Conservation (phyloP, 1,284 basidiomycete genomes). For the Apiotrichum akiyoshidainum region DNA sequence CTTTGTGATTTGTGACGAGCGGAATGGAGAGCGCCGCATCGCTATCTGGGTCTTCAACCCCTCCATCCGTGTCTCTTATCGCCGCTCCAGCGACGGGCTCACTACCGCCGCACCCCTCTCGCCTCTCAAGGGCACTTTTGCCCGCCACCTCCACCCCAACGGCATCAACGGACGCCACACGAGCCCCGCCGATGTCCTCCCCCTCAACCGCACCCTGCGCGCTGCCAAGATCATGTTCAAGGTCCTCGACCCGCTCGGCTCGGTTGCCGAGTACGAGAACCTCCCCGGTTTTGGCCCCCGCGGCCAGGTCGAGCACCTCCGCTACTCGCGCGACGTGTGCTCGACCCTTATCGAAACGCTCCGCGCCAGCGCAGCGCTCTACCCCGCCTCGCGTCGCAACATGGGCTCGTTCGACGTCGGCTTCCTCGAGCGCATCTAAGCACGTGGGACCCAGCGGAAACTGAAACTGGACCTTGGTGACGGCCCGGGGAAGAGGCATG, state of each 20-base stretch:
- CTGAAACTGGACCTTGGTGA: too few relatives aligned
- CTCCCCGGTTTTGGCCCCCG: conserved; percentile 10
- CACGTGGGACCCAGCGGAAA: too few relatives aligned
- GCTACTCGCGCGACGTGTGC: conserved; percentile 36
- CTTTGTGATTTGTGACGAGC: conserved; percentile 78
- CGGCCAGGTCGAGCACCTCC: conserved; percentile 35
- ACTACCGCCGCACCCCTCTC: neutral
- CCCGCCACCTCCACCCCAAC: conserved; percentile 1
- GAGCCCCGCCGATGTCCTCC: conserved; percentile 7
- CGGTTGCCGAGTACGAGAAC: conserved; percentile 7
- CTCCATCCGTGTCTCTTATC: conserved; percentile 69
- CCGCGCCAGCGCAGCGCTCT: conserved; percentile 30
- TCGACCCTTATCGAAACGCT: conserved; percentile 28
- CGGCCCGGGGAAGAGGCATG: too few relatives aligned
- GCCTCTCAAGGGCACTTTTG: conserved; percentile 2
- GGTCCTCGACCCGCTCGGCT: conserved; percentile 18
- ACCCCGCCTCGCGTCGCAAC: conserved; percentile 28
- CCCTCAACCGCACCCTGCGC: conserved; percentile 14
- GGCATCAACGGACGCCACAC: neutral
- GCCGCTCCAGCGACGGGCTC: conserved; percentile 6
- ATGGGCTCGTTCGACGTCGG: conserved; percentile 42
- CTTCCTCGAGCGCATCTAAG: conserved; percentile 35
- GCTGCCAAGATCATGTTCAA: conserved; percentile 43
- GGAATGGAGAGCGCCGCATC: conserved; percentile 70
- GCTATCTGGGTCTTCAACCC: conserved; percentile 91